A percentile compares a stretch with the other conserved stretches of the same genome.
phyloP scores from a whole-genome alignment of 73 alveolate species.

The Symbiodinium natans region DNA sequence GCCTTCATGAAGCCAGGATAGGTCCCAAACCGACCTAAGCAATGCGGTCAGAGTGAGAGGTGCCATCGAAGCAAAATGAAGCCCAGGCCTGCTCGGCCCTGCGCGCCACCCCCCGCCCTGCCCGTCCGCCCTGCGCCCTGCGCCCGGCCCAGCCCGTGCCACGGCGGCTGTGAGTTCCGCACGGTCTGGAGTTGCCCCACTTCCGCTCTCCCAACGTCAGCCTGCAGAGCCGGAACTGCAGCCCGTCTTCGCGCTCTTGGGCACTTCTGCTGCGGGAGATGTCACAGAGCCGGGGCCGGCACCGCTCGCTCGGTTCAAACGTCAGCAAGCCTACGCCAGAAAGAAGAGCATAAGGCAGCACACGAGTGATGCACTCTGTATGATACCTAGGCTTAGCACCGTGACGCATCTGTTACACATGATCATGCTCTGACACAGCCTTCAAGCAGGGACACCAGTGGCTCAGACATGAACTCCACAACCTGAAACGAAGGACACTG shows the following conservation, averaged over 20 bases:
- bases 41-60: not conserved
- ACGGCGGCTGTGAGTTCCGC: not conserved
- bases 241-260: no score
- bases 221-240: not conserved
- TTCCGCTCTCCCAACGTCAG: constrained; percentile 74
- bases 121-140: no score
- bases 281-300: not conserved
- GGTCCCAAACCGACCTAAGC: not conserved
- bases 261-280: not conserved
- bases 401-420: no score
- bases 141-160: no score
- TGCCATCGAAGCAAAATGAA: no score
- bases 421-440: no score
- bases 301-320: constrained; percentile 75
- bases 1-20: constrained; percentile 19
- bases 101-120: no score
- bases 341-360: not conserved
- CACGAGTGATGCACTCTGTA: not conserved
- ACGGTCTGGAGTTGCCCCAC: constrained; percentile 37
- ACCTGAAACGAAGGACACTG: not conserved
- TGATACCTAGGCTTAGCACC: not conserved
- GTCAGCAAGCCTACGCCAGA: constrained; percentile 31
- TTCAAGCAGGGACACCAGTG: constrained; percentile 43
- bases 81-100: no score
- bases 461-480: constrained; percentile 76